Conservation (phyloP, 2,329 filamentous ascomycete genomes). For the Incumbomyces lentus region DNA sequence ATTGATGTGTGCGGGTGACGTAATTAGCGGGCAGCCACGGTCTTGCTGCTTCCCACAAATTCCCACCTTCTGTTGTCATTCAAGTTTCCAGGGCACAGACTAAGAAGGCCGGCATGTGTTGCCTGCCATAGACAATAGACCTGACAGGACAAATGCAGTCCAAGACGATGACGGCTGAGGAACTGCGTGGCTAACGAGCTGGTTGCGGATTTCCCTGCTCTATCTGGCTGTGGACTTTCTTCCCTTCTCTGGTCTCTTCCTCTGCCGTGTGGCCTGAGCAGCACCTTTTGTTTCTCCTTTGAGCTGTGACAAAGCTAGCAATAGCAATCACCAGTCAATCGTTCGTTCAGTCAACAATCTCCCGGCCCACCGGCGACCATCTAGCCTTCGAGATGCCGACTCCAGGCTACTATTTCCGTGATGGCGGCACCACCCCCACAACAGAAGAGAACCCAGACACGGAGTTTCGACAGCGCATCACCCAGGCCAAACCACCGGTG, state of each 20-base stretch:
- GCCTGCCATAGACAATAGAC: neutral
- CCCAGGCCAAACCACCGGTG: slow-evolving; percentile 11
- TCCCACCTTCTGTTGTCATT: too few species aligned
- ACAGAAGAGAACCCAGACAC: slow-evolving; percentile 11
- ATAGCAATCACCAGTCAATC: neutral
- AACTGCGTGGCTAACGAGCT: neutral
- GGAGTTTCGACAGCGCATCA: slow-evolving; percentile 16
- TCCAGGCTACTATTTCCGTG: slow-evolving; percentile 26
- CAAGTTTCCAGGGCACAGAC: too few species aligned
- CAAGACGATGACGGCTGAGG: neutral
- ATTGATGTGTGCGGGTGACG: too few species aligned
- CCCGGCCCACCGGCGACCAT: too few species aligned
- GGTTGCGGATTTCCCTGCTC: neutral
- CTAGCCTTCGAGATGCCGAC: slow-evolving; percentile 18
- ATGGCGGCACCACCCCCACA: slow-evolving; percentile 23
- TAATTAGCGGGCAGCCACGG: too few species aligned
- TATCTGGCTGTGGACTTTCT: neutral
- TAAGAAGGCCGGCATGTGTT: neutral
- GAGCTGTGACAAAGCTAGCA: neutral
- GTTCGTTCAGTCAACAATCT: too few species aligned
- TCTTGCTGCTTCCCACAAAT: too few species aligned
- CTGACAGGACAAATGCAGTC: neutral
- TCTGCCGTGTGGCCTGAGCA: slow-evolving; percentile 1
- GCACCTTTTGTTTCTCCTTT: neutral
- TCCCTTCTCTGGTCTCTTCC: neutral